phyloP scores from a whole-genome alignment of 1,284 basidiomycete genomes.

The Trametes polyzona region DNA sequence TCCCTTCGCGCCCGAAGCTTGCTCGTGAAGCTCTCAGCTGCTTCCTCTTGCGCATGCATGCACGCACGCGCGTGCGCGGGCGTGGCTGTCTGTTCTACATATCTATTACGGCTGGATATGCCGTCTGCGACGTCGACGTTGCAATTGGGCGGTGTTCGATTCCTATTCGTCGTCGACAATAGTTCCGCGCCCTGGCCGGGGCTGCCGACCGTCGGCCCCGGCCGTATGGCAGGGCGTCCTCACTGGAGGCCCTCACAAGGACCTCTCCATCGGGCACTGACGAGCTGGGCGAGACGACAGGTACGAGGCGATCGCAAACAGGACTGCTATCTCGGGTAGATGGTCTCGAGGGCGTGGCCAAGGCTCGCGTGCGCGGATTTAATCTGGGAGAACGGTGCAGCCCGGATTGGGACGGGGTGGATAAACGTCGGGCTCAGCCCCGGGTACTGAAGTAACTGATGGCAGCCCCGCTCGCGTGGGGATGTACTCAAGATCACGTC shows the following conservation, averaged over 20 bases:
- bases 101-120: no score
- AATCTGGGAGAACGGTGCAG: constrained; percentile 3
- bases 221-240: neutral
- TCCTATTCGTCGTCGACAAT: neutral
- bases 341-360: neutral
- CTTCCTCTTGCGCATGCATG: no score
- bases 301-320: neutral
- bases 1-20: neutral
- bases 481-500: neutral
- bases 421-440: constrained; percentile 5
- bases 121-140: no score
- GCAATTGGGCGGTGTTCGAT: no score
- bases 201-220: neutral
- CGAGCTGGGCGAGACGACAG: neutral
- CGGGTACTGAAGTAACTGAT: no score
- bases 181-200: neutral
- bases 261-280: neutral
- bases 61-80: no score
- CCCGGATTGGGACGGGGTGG: neutral
- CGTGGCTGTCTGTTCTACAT: no score
- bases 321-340: constrained; percentile 1
- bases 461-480: neutral
- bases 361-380: neutral
- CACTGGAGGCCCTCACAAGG: neutral
- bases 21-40: neutral